Percentiles rank a stretch among this genome's conserved stretches.
phyloP scores from a whole-genome alignment of 768 basidiomycete genomes.

The Termitomyces sp. region DNA sequence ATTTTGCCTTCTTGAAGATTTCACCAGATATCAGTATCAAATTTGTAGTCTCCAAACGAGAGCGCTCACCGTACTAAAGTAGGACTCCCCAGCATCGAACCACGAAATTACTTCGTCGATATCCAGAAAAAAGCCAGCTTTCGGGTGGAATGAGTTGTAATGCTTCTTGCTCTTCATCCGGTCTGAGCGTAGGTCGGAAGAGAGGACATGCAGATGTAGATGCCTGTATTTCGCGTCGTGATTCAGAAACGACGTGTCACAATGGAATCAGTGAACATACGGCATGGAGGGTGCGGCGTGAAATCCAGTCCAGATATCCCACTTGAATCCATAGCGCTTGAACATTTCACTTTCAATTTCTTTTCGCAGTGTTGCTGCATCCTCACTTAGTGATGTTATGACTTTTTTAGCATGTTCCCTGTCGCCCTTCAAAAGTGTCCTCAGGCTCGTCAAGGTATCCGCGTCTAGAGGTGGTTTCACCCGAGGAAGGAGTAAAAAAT shows the following conservation, averaged over 20 bases:
- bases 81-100: constrained; percentile 64
- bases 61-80: constrained; percentile 42
- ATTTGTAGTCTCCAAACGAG: not conserved
- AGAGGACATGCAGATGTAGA: constrained; percentile 81
- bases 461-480: constrained; percentile 24
- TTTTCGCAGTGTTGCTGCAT: constrained; percentile 47
- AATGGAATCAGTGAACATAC: constrained; percentile 39
- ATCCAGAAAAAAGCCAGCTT: constrained; percentile 76
- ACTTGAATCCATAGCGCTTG: constrained; percentile 64
- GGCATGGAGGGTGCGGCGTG: constrained; percentile 84
- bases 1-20: constrained; percentile 40
- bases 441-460: constrained; percentile 46
- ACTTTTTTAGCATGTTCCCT: constrained; percentile 49
- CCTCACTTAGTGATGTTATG: constrained; percentile 45
- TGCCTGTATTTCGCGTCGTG: constrained; percentile 41
- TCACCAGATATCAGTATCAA: not conserved
- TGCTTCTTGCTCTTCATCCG: constrained; percentile 84
- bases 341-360: constrained; percentile 80
- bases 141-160: constrained; percentile 87
- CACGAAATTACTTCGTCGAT: constrained; percentile 74
- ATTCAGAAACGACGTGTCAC: not conserved
- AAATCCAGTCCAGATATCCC: constrained; percentile 78
- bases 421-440: constrained; percentile 47
- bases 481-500: constrained; percentile 83
- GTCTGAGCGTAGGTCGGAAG: constrained; percentile 66